These are phyloP conservation scores for Bryoerythrophyllum caledonicum DNA, from an alignment of 225 moss, liverwort and hornwort genomes.

Conservation along the genomic window DNA sequence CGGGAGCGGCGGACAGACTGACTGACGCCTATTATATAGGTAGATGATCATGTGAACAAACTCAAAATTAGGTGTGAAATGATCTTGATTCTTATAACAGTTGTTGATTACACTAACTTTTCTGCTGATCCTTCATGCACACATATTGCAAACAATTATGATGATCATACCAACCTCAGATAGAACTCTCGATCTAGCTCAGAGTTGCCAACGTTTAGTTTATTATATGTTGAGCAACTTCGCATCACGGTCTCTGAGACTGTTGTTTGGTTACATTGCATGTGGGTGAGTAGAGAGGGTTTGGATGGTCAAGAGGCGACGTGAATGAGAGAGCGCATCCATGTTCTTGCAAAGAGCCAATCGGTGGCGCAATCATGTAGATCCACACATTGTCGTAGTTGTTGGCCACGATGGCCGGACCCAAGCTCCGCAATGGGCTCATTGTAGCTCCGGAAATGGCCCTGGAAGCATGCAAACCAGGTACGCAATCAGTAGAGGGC, in stretches of 20 bases:
- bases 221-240: background rate
- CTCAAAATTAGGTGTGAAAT: no score
- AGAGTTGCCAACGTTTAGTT: background rate
- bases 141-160: no score
- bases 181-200: background rate
- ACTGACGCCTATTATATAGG: no score
- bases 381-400: conserved; percentile 49
- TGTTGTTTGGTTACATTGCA: background rate
- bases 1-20: no score
- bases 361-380: conserved; percentile 41
- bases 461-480: conserved; percentile 23
- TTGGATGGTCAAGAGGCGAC: background rate
- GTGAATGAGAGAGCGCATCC: conserved; percentile 45
- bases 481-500: background rate
- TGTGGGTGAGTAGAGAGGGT: no score
- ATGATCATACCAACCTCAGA: background rate
- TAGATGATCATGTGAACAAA: no score
- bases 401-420: conserved; percentile 49
- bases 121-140: no score
- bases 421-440: conserved; percentile 51
- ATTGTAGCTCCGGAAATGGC: conserved; percentile 57
- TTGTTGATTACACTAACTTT: no score
- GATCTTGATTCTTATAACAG: no score
- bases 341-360: conserved; percentile 52
- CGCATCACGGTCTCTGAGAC: background rate